phyloP scores from a whole-genome alignment of 371 early-diverging fungal species.

The Apophysomyces variabilis region DNA sequence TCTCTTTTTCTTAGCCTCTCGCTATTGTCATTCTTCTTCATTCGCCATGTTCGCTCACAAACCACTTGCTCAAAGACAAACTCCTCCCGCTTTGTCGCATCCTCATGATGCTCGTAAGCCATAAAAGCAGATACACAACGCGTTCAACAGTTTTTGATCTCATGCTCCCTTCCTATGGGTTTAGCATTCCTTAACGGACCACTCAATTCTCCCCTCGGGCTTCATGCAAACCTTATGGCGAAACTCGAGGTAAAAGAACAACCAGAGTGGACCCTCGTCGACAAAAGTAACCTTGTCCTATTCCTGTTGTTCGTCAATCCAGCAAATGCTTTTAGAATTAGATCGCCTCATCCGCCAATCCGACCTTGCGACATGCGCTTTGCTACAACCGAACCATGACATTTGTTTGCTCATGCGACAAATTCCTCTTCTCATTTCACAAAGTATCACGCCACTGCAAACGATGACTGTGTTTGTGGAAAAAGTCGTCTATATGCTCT shows the following conservation, averaged over 20 bases:
- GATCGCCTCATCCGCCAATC: conserved; percentile 73
- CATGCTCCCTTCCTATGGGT: background rate
- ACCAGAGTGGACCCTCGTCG: too few species aligned
- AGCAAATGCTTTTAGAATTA: conserved; percentile 73
- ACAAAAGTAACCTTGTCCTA: background rate
- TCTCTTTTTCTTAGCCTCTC: background rate
- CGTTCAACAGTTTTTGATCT: background rate
- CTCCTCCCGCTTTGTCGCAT: background rate
- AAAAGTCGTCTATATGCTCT: conserved; percentile 82
- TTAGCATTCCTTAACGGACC: conserved; percentile 9
- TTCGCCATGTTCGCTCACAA: conserved; percentile 7
- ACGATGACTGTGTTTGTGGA: conserved; percentile 79
- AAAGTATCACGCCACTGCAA: conserved; percentile 71
- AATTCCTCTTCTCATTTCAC: conserved; percentile 67
- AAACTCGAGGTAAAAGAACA: background rate
- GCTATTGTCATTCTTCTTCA: background rate
- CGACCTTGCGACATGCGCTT: conserved; percentile 57
- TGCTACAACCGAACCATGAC: conserved; percentile 80
- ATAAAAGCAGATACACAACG: background rate
- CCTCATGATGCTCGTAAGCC: conserved; percentile 8
- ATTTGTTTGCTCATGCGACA: conserved; percentile 74
- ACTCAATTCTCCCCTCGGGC: background rate
- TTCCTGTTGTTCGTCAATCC: background rate
- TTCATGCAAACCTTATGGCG: conserved; percentile 5
- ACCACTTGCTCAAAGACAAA: conserved; percentile 9